Evolutionary conservation across 1,139 yeast genomes (phyloP).

Genomic region (Meyerozyma carpophila): DNA sequence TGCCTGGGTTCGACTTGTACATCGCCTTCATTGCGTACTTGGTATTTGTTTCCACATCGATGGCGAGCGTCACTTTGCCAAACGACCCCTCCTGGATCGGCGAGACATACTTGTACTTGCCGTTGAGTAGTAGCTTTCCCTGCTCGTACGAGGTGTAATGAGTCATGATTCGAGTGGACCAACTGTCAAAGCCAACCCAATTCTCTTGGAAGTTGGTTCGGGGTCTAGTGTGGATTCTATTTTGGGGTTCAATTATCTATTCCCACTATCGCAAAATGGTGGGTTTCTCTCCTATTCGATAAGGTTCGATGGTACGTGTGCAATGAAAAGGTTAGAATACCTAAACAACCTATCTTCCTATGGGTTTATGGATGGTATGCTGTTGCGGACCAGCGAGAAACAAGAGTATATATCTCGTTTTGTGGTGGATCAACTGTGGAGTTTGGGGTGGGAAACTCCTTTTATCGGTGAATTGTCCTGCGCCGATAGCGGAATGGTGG

Average conservation of each 20-base stretch:
- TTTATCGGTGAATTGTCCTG: not conserved
- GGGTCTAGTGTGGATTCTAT: not conserved
- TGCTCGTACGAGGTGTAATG: constrained; percentile 34
- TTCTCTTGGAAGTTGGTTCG: constrained; percentile 3
- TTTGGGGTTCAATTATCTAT: not conserved
- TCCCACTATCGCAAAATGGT: not conserved
- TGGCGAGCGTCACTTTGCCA: constrained; percentile 48
- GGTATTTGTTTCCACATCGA: constrained; percentile 21
- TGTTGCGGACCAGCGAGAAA: too few relatives aligned
- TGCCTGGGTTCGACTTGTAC: constrained; percentile 21
- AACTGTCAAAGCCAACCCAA: not conserved
- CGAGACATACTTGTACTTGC: constrained; percentile 30
- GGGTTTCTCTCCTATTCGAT: not conserved
- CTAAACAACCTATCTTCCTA: too few relatives aligned
- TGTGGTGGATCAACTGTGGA: not conserved
- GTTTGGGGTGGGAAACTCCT: not conserved
- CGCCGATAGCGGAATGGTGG: not conserved
- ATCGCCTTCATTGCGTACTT: constrained; percentile 42
- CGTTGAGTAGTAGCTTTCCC: constrained; percentile 21
- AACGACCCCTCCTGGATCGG: constrained; percentile 48
- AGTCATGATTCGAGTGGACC: not conserved
- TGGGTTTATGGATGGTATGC: too few relatives aligned
- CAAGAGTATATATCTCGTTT: not conserved
- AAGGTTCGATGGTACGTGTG: not conserved
- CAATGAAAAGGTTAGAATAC: too few relatives aligned